Evolutionary conservation across 1,284 basidiomycete species (phyloP).

Genomic region (Stygiomarasmius scandens): DNA sequence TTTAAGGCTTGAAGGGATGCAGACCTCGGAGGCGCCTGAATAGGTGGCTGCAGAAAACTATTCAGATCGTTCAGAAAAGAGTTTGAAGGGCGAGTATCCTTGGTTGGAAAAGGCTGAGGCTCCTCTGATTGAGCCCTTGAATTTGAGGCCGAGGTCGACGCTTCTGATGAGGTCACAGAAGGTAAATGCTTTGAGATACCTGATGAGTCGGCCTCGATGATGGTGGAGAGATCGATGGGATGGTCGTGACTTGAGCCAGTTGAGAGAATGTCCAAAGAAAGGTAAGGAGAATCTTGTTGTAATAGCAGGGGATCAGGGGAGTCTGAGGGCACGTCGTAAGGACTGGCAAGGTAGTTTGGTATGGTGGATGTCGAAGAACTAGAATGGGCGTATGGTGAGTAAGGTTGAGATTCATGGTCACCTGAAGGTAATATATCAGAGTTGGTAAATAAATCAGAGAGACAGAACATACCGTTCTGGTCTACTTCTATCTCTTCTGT

Average conservation of each 20-base stretch:
- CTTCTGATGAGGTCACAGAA: not conserved
- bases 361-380: not conserved
- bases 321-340: not conserved
- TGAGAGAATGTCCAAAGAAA: not conserved
- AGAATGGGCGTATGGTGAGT: not conserved
- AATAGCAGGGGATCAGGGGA: not conserved
- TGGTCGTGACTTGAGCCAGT: not conserved
- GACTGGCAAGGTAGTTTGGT: not conserved
- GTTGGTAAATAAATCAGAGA: no score
- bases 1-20: not conserved
- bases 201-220: slow-evolving; percentile 17
- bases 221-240: slow-evolving; percentile 14
- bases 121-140: not conserved
- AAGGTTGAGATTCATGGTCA: not conserved
- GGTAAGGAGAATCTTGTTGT: not conserved
- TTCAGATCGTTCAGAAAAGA: not conserved
- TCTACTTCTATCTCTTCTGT: not conserved
- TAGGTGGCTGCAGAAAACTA: not conserved
- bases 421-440: no score
- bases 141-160: not conserved
- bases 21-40: slow-evolving; percentile 1
- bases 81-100: not conserved
- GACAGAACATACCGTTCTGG: no score
- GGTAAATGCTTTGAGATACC: slow-evolving; percentile 18
- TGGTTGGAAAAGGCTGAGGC: not conserved